Evolutionary conservation across 208 protist genomes (phyloP), one percentile per base, ranked within the genome.

Genomic region (Trypanosoma brucei): DNA sequence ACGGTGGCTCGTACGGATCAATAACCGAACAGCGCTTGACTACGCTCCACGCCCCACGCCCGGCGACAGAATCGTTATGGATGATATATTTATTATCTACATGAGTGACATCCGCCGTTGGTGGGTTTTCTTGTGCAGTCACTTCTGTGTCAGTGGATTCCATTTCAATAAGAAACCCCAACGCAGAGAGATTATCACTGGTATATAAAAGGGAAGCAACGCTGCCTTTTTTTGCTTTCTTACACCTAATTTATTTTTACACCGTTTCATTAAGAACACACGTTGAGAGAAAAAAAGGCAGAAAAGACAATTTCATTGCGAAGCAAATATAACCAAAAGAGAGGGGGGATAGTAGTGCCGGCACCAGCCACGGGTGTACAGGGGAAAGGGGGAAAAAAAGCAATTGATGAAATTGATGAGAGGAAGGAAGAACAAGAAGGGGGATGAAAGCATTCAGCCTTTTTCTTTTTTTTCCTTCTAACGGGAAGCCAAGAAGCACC

Each of bases 1-100:
- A 83, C 39, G 84, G 88, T 3, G 89, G 89, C 36, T 73, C 58
- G 67, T 95, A 94, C 11, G 79, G 70, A 30, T 75, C 58, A 50
- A 92, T 77, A 9, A 79, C 70, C 2, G 79, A 79, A 69, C 86
- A 93, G 52, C 81, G 77, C 76, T 94, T 94, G 61, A 94, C 91
- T 42, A 92, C 87, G 59, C 86, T 94, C 83, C 87, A 94, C 33
- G 91, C 91, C 0, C 91, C 91, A 37, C 84, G 79, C 3, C 91
- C 91, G 38, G 93, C 84, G 33, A 96, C 77, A 44, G 78, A 82
- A 48, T 79, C 74, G 49, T 93, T 83, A 50, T 84, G 65, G 59
- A 94, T 92, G 35, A 68, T 53, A 70, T 94, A 94, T 70, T 92
- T 94, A 3, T 76, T 77, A 54, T 90, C 88, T 35, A 91, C 74